Evolutionary conservation across 2,329 filamentous ascomycete genomes (phyloP), one percentile per base, ranked within the genome.

Genomic region (Penicillium sp.): DNA sequence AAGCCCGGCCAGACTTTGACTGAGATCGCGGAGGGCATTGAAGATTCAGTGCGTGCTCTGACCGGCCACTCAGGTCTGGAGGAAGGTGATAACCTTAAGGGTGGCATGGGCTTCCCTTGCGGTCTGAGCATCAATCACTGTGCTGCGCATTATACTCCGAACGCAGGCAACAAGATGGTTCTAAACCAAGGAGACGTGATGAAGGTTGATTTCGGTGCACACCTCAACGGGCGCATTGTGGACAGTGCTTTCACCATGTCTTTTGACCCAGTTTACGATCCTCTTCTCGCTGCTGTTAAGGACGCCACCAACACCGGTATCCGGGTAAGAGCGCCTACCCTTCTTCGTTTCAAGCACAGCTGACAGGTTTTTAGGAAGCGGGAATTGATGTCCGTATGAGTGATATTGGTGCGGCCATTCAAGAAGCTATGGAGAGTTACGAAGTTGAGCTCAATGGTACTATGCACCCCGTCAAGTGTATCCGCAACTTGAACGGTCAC

Each of bases 401-500:
- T 61, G 91, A 96, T 67, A 89, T 96, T 61, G 90, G 91, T 57
- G 88, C 84, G 10, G 82, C 85, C 17, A 93, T 96, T 66, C 91
- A 96, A 75, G 91, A 96, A 75, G 84, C 88, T 28, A 96, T 96
- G 91, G 91, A 96, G 77, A 92, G 89, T 74, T 94, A 93, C 75
- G 91, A 96, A 77, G 84, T 93, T 48, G 89, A 94, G 73, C 84
- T 95, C 62, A 85, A 88, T 72, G 90, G 90, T 59, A 85, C 83
- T 38, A 91, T 86, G 12, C 85, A 90, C 68, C 90, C 88, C 0
- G 83, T 95, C 73, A 95, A 94, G 79, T 83, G 87, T 61, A 93
- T 96, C 70, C 87, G 89, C 62, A 94, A 94, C 77, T 80, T 96
- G 58, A 93, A 89, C 69, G 91, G 91, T 10, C 92, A 97, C 78